A percentile compares a stretch with the other conserved stretches of the same genome.
These are phyloP conservation scores for Paecilomyces niveus DNA, from an alignment of 2,329 filamentous ascomycete species.

Conservation along the genomic window DNA sequence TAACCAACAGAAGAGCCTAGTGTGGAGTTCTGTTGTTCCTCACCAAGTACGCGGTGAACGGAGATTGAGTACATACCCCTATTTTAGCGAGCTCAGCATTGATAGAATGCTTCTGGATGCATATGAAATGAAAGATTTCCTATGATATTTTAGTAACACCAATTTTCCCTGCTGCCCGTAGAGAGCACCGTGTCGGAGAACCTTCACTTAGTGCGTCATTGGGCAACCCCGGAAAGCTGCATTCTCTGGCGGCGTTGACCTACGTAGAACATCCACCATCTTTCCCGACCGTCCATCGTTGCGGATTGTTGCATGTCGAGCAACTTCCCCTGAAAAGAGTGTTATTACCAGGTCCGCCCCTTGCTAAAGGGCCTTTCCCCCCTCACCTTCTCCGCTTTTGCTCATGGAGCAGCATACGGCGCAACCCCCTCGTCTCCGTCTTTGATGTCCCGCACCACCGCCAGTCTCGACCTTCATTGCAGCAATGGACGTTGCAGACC, in stretches of 20 bases:
- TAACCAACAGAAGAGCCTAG: background rate
- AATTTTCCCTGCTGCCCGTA: background rate
- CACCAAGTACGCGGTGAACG: background rate
- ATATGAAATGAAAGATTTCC: background rate
- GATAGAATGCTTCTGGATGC: background rate
- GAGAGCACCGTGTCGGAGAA: background rate
- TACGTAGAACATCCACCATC: constrained; percentile 10
- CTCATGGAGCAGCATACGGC: background rate
- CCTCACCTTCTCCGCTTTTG: background rate
- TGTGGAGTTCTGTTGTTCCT: background rate
- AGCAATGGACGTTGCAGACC: constrained; percentile 28
- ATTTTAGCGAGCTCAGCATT: background rate
- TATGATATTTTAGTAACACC: background rate
- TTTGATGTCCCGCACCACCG: background rate
- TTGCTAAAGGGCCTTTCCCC: background rate
- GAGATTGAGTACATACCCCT: background rate
- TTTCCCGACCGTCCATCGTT: background rate
- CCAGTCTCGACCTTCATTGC: constrained; percentile 8
- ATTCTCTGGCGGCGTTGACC: constrained; percentile 11
- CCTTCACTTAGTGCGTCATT: background rate
- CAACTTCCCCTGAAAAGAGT: background rate
- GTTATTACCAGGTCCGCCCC: background rate
- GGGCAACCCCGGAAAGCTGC: constrained; percentile 10
- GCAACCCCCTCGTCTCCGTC: background rate
- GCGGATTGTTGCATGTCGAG: background rate